Conservation (phyloP, 2,329 filamentous ascomycete genomes). For the Colletotrichum godetiae region DNA sequence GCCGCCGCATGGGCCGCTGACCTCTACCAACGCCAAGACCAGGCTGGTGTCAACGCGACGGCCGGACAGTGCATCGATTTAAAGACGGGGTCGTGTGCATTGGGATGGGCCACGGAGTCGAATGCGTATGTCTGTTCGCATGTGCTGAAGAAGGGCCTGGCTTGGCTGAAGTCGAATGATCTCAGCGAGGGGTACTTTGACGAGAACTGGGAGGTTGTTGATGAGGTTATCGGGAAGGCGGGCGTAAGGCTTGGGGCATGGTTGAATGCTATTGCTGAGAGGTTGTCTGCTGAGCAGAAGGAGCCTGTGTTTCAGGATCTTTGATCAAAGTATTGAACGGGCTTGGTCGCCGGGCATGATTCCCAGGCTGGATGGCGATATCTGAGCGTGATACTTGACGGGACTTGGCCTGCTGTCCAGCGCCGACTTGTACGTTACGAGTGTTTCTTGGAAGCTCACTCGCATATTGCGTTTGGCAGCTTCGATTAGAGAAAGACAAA, state of each 20-base stretch:
- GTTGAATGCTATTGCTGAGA: slow-evolving; percentile 32
- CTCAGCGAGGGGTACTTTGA: slow-evolving; percentile 34
- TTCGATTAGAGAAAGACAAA: too few species aligned
- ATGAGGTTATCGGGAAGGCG: slow-evolving; percentile 30
- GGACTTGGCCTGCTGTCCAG: background rate
- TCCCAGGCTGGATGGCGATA: background rate
- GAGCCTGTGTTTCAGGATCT: slow-evolving; percentile 18
- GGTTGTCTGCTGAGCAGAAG: background rate
- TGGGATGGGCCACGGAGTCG: slow-evolving; percentile 29
- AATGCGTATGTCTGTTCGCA: slow-evolving; percentile 32
- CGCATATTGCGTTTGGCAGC: too few species aligned
- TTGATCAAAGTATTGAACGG: background rate
- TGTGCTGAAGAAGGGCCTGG: slow-evolving; percentile 18
- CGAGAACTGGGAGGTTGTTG: slow-evolving; percentile 31
- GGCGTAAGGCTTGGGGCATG: slow-evolving; percentile 32
- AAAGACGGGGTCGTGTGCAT: slow-evolving; percentile 1
- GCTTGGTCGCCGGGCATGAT: background rate
- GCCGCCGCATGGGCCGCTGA: slow-evolving; percentile 28
- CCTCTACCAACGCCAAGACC: slow-evolving; percentile 13
- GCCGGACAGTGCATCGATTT: slow-evolving; percentile 29
- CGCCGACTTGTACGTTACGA: background rate
- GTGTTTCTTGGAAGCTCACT: background rate
- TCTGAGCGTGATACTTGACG: background rate
- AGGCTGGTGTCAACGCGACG: slow-evolving; percentile 7
- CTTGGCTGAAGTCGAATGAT: slow-evolving; percentile 23